Evolutionary conservation across 1,139 yeast species (phyloP).

Genomic region (Hemisphaericaspora xylanilytica): DNA sequence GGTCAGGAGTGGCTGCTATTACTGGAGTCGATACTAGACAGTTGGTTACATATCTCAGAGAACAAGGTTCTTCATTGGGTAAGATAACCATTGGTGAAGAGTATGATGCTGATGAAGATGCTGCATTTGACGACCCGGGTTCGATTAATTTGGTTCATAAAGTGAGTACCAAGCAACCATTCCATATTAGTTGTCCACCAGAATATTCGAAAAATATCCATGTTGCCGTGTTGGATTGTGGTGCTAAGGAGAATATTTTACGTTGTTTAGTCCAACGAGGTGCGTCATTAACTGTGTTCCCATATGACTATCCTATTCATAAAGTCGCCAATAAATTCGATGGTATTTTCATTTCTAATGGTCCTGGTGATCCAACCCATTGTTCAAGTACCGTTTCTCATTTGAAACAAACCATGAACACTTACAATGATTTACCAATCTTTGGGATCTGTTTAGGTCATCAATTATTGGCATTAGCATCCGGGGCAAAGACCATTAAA

Average conservation of each 20-base stretch:
- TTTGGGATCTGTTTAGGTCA: conserved; percentile 98
- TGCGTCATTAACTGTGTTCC: conserved; percentile 93
- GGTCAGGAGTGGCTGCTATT: conserved; percentile 95
- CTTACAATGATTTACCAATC: conserved; percentile 70
- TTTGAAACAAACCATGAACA: conserved; percentile 68
- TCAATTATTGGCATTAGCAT: conserved; percentile 89
- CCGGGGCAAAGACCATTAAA: conserved; percentile 90
- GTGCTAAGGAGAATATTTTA: conserved; percentile 94
- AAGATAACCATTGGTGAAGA: conserved; percentile 87
- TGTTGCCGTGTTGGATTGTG: conserved; percentile 94
- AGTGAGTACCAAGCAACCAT: conserved; percentile 94
- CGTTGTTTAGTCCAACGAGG: conserved; percentile 94
- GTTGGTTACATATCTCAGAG: conserved; percentile 87
- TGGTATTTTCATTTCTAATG: conserved; percentile 92
- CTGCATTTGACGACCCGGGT: conserved; percentile 92
- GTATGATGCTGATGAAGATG: conserved; percentile 87
- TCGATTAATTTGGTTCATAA: conserved; percentile 85
- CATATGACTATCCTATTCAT: conserved; percentile 90
- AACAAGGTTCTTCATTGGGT: conserved; percentile 91
- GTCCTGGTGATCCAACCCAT: conserved; percentile 98
- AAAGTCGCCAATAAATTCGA: conserved; percentile 90
- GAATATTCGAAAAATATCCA: conserved; percentile 60
- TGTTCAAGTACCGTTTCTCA: conserved; percentile 78
- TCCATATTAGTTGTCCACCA: conserved; percentile 73
- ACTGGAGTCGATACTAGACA: conserved; percentile 97